These are phyloP conservation scores for Tylopilus cervinicoccineus DNA, from an alignment of 768 basidiomycete genomes.

Conservation along the genomic window DNA sequence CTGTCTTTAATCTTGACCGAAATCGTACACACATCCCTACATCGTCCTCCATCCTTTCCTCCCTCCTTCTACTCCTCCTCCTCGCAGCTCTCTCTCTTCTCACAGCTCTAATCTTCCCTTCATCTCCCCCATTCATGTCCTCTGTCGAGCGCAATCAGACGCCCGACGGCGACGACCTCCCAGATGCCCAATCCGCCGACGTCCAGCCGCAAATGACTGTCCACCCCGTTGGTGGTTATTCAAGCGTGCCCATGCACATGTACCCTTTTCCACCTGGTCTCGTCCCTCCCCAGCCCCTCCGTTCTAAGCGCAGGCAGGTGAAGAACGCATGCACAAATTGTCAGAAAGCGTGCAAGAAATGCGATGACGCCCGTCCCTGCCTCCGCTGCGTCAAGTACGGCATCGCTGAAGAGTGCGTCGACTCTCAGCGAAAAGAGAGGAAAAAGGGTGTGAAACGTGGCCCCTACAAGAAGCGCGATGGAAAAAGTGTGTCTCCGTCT, in stretches of 20 bases:
- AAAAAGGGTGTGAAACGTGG: constrained; percentile 85
- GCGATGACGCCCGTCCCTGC: constrained; percentile 88
- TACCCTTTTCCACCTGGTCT: constrained; percentile 58
- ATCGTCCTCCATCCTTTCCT: constrained; percentile 14
- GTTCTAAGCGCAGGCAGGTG: constrained; percentile 81
- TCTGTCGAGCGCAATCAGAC: constrained; percentile 38
- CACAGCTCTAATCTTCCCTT: constrained; percentile 18
- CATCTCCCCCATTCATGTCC: constrained; percentile 32
- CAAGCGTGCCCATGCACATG: constrained; percentile 61
- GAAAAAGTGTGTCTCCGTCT: constrained; percentile 61
- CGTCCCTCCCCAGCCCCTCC: constrained; percentile 45
- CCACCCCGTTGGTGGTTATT: constrained; percentile 47
- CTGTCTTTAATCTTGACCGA: constrained; percentile 32
- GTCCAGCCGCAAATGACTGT: constrained; percentile 48
- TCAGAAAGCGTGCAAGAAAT: constrained; percentile 90
- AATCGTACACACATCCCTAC: constrained; percentile 27
- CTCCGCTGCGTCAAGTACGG: constrained; percentile 92
- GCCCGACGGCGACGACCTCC: constrained; percentile 39
- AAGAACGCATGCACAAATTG: constrained; percentile 91
- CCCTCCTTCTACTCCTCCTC: constrained; percentile 11
- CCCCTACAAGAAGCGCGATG: constrained; percentile 95
- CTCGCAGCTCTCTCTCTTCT: constrained; percentile 27
- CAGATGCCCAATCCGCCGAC: constrained; percentile 31
- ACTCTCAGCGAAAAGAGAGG: constrained; percentile 90
- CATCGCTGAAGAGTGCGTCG: constrained; percentile 79